phyloP scores from a whole-genome alignment of 306 rosid species.

The Cicer yamashitae region DNA sequence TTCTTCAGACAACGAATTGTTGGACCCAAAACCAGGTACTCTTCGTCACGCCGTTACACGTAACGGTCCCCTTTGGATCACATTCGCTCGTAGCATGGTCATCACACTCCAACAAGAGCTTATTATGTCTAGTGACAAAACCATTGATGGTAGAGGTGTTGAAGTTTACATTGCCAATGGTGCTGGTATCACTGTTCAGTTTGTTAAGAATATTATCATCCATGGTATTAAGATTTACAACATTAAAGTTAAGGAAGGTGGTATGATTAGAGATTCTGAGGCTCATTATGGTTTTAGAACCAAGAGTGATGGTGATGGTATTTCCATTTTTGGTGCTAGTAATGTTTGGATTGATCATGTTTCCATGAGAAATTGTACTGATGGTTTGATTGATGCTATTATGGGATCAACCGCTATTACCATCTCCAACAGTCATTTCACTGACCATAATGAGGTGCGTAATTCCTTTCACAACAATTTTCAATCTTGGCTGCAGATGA shows the following conservation, averaged over 20 bases:
- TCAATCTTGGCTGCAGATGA: background rate
- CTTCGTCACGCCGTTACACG: constrained; percentile 74
- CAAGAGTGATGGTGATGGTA: constrained; percentile 78
- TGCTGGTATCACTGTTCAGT: constrained; percentile 76
- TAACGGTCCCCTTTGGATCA: constrained; percentile 72
- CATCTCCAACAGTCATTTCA: constrained; percentile 81
- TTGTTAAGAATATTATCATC: constrained; percentile 65
- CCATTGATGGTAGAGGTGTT: constrained; percentile 80
- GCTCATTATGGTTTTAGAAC: constrained; percentile 65
- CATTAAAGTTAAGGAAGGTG: constrained; percentile 54
- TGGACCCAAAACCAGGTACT: constrained; percentile 64
- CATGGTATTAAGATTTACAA: constrained; percentile 60
- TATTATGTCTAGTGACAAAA: constrained; percentile 61
- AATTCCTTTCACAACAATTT: background rate
- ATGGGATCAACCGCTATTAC: constrained; percentile 86
- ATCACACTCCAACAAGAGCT: constrained; percentile 67
- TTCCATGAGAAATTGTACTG: constrained; percentile 64
- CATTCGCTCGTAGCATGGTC: constrained; percentile 59
- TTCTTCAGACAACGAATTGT: constrained; percentile 61
- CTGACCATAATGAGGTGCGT: constrained; percentile 69
- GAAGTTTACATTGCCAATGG: constrained; percentile 60
- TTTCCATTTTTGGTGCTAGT: constrained; percentile 74
- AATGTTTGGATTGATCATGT: constrained; percentile 85
- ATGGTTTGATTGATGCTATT: constrained; percentile 76
- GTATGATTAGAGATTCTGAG: constrained; percentile 57